Conservation (phyloP, 2,329 filamentous ascomycete genomes). For the Xylaria sp. region DNA sequence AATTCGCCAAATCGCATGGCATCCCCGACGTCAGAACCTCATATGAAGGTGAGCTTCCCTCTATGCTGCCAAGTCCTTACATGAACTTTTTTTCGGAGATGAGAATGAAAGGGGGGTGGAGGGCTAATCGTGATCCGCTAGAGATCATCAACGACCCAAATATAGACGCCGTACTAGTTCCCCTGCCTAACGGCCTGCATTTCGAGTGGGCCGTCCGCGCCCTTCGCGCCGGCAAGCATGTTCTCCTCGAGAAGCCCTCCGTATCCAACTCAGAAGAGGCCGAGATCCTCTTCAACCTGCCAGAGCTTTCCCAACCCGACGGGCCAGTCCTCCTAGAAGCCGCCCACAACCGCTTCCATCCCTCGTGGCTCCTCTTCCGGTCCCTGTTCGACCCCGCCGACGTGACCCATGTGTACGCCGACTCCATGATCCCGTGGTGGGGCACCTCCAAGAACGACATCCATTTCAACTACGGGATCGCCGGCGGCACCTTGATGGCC, state of each 20-base stretch:
- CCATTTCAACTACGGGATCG: neutral
- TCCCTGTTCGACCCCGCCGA: neutral
- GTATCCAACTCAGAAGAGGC: neutral
- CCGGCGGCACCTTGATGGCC: neutral
- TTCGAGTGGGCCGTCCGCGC: neutral
- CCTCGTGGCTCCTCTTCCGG: neutral
- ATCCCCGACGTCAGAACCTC: neutral
- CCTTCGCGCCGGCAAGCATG: constrained; percentile 1
- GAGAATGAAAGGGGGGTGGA: too few relatives aligned
- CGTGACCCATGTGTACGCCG: neutral
- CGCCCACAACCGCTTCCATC: neutral
- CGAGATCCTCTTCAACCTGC: neutral
- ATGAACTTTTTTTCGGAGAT: too few relatives aligned
- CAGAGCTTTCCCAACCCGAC: neutral
- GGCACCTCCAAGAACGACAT: neutral
- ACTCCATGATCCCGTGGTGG: constrained; percentile 1
- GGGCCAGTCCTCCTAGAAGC: neutral
- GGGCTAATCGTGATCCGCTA: neutral
- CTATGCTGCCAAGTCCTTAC: too few relatives aligned
- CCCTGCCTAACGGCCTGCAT: neutral
- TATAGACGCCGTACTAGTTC: neutral
- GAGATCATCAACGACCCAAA: neutral
- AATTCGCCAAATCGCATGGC: neutral
- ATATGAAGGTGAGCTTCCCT: neutral
- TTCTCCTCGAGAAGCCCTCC: neutral